Conservation (phyloP, 2,329 filamentous ascomycete species). For the Coniochaeta prunicola region DNA sequence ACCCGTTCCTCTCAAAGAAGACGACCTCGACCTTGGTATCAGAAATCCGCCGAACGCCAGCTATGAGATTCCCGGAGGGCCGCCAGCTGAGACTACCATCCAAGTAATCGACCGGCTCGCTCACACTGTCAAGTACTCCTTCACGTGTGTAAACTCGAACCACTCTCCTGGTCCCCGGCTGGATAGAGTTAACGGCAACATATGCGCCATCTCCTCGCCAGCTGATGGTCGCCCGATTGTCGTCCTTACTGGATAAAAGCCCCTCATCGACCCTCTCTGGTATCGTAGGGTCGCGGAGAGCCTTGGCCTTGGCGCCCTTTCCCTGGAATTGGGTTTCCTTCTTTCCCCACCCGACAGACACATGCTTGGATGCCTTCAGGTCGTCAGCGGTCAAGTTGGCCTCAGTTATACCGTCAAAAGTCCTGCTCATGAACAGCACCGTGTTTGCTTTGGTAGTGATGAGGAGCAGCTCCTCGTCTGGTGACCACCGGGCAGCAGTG, state of each 20-base stretch:
- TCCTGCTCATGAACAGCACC: constrained; percentile 84
- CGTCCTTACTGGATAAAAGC: constrained; percentile 64
- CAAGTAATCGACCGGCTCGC: constrained; percentile 89
- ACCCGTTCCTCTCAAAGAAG: constrained; percentile 96
- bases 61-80: constrained; percentile 83
- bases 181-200: constrained; percentile 78
- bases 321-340: constrained; percentile 97
- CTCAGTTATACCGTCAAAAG: constrained; percentile 78
- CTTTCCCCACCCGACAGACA: constrained; percentile 97
- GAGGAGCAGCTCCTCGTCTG: constrained; percentile 84
- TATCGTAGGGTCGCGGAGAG: constrained; percentile 86
- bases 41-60: constrained; percentile 68
- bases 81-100: constrained; percentile 86
- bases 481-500: constrained; percentile 83
- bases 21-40: constrained; percentile 68
- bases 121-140: constrained; percentile 84
- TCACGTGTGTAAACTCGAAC: constrained; percentile 89
- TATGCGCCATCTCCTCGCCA: constrained; percentile 95
- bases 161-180: constrained; percentile 61
- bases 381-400: constrained; percentile 67
- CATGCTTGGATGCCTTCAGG: constrained; percentile 82
- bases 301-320: constrained; percentile 75
- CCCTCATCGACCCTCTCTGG: constrained; percentile 89
- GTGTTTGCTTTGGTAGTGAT: constrained; percentile 75
- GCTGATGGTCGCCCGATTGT: constrained; percentile 64